phyloP scores from a whole-genome alignment of 179 eudicot genomes.

The Sideroxylon spinosum region DNA sequence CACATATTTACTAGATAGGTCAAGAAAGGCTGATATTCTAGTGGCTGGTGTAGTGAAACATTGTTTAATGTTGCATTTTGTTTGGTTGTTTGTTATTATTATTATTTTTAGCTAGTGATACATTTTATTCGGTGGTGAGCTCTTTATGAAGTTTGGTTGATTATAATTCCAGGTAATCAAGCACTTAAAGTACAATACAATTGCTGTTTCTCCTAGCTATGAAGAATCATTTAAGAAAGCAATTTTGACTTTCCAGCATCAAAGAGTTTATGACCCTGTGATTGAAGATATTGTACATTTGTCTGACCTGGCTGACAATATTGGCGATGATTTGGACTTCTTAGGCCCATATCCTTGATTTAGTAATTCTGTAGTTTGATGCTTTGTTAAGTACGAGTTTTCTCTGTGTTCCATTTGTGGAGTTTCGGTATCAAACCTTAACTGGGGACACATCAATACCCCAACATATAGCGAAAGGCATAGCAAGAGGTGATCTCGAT shows the following conservation, averaged over 20 bases:
- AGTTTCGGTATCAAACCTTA: conserved; percentile 39
- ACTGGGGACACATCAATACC: conserved; percentile 59
- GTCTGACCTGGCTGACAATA: conserved; percentile 37
- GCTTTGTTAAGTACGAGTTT: neutral
- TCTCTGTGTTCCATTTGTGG: neutral
- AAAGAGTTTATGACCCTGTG: conserved; percentile 79
- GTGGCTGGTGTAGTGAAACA: neutral
- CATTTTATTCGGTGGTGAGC: neutral
- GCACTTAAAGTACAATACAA: conserved; percentile 70
- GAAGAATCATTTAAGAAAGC: conserved; percentile 92
- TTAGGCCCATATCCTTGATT: conserved; percentile 97
- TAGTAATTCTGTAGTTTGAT: conserved; percentile 13
- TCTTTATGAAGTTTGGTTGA: neutral
- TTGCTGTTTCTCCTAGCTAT: conserved; percentile 67
- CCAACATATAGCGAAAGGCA: conserved; percentile 61
- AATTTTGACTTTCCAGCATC: conserved; percentile 82
- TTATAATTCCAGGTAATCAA: conserved; percentile 58
- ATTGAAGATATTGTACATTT: conserved; percentile 72
- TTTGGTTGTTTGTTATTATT: no score
- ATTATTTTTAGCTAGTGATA: neutral
- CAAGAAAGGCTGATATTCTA: neutral
- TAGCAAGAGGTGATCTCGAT: conserved; percentile 81
- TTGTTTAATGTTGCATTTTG: neutral
- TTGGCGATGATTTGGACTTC: conserved; percentile 61
- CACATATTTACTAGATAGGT: neutral